Conservation (phyloP, 495 filamentous ascomycete species). For the Acidomyces sp. region DNA sequence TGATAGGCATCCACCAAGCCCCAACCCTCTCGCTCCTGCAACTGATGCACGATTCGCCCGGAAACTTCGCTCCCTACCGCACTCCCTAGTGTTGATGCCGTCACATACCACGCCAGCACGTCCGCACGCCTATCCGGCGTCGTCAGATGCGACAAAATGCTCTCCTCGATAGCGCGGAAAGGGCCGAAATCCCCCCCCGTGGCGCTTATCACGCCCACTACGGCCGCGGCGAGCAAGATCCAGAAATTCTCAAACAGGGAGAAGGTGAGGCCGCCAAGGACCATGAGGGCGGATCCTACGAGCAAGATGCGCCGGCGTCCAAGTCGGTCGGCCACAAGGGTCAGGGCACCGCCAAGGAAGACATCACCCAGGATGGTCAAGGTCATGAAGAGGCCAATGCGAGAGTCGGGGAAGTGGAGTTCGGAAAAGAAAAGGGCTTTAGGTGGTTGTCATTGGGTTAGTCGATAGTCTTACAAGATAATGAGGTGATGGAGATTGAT, state of each 20-base stretch:
- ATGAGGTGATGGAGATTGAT: not conserved
- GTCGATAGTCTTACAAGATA: not conserved
- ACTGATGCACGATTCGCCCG: slow-evolving; percentile 48
- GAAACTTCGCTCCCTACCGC: slow-evolving; percentile 52
- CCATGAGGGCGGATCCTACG: slow-evolving; percentile 57
- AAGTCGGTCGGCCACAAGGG: slow-evolving; percentile 59
- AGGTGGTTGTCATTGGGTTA: not conserved
- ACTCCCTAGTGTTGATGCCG: slow-evolving; percentile 50
- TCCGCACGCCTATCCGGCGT: slow-evolving; percentile 47
- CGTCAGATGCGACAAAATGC: slow-evolving; percentile 61
- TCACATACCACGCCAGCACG: slow-evolving; percentile 72
- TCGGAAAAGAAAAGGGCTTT: slow-evolving; percentile 51
- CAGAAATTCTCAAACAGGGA: slow-evolving; percentile 57
- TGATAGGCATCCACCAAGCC: slow-evolving; percentile 47
- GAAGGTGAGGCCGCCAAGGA: slow-evolving; percentile 53
- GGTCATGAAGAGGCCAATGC: slow-evolving; percentile 82
- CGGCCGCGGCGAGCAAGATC: slow-evolving; percentile 56
- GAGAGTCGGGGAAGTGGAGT: slow-evolving; percentile 50
- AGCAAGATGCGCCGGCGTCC: slow-evolving; percentile 59
- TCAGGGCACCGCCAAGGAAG: slow-evolving; percentile 59
- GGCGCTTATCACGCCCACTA: slow-evolving; percentile 73
- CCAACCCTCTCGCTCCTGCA: slow-evolving; percentile 37
- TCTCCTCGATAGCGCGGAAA: slow-evolving; percentile 25
- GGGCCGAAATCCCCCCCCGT: slow-evolving; percentile 34
- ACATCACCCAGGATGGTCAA: slow-evolving; percentile 72